Evolutionary conservation across 1,284 basidiomycete species (phyloP), one percentile per base, ranked within the genome.

Genomic region (Papiliotrema nemorosa): DNA sequence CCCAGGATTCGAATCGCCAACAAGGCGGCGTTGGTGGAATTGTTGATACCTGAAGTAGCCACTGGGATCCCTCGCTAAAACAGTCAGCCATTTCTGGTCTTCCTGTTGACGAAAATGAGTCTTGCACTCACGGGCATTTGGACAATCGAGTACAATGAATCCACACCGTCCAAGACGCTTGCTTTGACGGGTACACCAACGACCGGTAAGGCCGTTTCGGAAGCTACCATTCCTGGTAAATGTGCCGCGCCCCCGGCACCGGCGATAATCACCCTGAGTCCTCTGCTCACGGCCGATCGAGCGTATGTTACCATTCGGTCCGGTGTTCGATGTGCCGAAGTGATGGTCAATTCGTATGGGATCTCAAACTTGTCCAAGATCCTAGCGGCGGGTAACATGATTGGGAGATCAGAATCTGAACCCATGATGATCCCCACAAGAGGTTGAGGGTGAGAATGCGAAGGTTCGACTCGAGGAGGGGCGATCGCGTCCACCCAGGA

Each of bases 351-450:
- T 72, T 98, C 96, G 76, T 90, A 96, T 0, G 94, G 90, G 25
- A 97, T 78, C 14, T 76, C 69, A 74, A 97, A 96, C 35, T 77
- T 77, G 64, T 90, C 85, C 36, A 98, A 82, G 47, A 96, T 85
- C 48, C 81, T 82, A 0, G 94, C 89, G 2, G 90, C 90, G 5
- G 90, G 85, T 10, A 90, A 81, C 88, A 99, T 96, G 18, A 86
- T 84, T 2, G 90, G 88, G 31, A 99, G 78, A 70, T 98, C 94
- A n/a, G 91, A 96, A 74, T 98, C 96, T 5, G 91, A 96, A 38
- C 94, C 94, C 96, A 98, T 98, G 73, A 99, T 92, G 60, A 99
- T 83, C 1, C 90, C 88, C 0, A 97, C 89, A 9, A 97, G 80
- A 5, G 94, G 92, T 48, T 84, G 79, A 0, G 77, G 69, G 66